These are phyloP conservation scores for Chondrus crispus DNA, from an alignment of 23 red algal species.

Conservation along the genomic window DNA sequence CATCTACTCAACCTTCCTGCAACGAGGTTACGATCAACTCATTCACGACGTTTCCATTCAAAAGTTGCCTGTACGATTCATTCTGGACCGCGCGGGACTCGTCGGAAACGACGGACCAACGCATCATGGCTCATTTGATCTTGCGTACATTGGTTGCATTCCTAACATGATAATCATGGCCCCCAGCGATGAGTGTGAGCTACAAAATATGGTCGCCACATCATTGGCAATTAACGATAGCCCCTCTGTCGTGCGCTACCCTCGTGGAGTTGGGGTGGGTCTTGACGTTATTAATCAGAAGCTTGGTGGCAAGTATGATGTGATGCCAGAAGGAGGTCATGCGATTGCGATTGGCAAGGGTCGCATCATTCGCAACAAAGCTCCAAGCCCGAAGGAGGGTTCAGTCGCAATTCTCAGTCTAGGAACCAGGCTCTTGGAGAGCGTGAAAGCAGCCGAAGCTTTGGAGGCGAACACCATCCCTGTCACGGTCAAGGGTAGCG, in stretches of 20 bases:
- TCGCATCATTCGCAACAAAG: constrained; percentile 66
- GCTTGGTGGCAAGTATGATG: constrained; percentile 65
- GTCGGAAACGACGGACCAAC: constrained; percentile 97
- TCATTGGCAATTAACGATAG: constrained; percentile 72
- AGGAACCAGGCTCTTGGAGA: constrained; percentile 83
- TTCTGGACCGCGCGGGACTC: constrained; percentile 96
- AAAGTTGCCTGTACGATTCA: constrained; percentile 88
- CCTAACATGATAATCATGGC: constrained; percentile 99
- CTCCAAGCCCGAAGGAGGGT: neutral
- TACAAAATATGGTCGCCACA: constrained; percentile 97
- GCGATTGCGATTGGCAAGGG: constrained; percentile 85
- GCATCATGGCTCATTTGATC: constrained; percentile 91
- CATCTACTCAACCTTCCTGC: constrained; percentile 98
- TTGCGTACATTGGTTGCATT: constrained; percentile 96
- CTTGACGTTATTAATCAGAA: constrained; percentile 72
- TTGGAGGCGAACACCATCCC: constrained; percentile 56
- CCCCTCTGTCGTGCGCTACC: constrained; percentile 87
- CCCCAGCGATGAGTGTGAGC: constrained; percentile 87
- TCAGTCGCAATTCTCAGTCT: constrained; percentile 85
- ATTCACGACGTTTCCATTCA: constrained; percentile 94
- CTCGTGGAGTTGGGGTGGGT: constrained; percentile 87
- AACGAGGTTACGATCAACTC: constrained; percentile 95
- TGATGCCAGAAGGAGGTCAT: constrained; percentile 61
- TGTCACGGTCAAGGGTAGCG: constrained; percentile 44
- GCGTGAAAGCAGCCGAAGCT: constrained; percentile 73